Conservation (phyloP, 2,329 filamentous ascomycete genomes). For the Fonsecaea pedrosoi region DNA sequence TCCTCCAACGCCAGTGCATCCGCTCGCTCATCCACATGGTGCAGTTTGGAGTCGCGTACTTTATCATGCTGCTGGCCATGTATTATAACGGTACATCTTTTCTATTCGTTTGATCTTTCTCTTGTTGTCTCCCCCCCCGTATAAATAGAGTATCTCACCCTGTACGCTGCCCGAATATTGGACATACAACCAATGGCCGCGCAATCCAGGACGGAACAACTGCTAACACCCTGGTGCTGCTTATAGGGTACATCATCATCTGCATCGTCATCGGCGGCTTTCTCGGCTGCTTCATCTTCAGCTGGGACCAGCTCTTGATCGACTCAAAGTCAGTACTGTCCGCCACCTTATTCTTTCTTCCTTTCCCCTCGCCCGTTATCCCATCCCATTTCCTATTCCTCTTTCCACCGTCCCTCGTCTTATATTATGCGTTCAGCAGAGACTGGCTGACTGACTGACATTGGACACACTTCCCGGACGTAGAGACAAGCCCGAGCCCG, state of each 20-base stretch:
- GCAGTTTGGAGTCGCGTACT: slow-evolving; percentile 50
- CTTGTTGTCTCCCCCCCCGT: no score
- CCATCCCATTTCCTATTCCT: not conserved
- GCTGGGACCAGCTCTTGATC: slow-evolving; percentile 57
- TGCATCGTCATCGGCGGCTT: slow-evolving; percentile 80
- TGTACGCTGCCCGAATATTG: no score
- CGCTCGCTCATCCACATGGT: slow-evolving; percentile 34
- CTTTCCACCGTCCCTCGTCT: not conserved
- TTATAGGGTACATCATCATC: slow-evolving; percentile 77
- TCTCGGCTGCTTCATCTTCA: slow-evolving; percentile 75
- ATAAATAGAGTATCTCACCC: not conserved
- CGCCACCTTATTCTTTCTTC: not conserved
- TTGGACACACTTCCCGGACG: not conserved
- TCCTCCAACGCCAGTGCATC: slow-evolving; percentile 27
- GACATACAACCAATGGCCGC: no score
- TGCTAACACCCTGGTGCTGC: slow-evolving; percentile 9
- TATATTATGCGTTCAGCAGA: no score
- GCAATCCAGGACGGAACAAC: no score
- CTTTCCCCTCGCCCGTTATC: not conserved
- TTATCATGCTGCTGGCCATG: slow-evolving; percentile 73
- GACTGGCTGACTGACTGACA: not conserved
- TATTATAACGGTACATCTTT: slow-evolving; percentile 62
- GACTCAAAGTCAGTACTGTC: not conserved
- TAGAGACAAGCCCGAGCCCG: not conserved
- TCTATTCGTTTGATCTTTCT: not conserved